Evolutionary conservation across 306 rosid species (phyloP).

Genomic region (Abrus pulchellus): DNA sequence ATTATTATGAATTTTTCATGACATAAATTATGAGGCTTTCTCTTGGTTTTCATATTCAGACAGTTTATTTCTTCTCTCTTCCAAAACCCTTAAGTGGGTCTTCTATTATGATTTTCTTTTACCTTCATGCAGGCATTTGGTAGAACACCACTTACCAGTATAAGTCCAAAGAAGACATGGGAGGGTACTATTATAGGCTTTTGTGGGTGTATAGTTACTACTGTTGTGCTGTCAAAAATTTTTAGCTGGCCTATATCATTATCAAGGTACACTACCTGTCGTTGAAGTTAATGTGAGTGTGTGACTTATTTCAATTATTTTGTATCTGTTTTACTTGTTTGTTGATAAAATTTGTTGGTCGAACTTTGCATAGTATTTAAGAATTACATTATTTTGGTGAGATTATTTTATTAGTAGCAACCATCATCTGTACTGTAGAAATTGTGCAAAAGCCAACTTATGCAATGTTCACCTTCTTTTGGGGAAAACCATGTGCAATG

Average conservation of each 20-base stretch:
- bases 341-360: slow-evolving; percentile 8
- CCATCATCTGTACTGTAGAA: neutral
- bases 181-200: slow-evolving; percentile 95
- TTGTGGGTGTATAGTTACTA: slow-evolving; percentile 88
- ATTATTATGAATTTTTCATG: slow-evolving; percentile 24
- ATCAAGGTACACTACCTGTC: slow-evolving; percentile 65
- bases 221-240: slow-evolving; percentile 69
- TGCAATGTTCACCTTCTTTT: slow-evolving; percentile 14
- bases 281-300: slow-evolving; percentile 41
- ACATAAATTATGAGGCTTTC: slow-evolving; percentile 17
- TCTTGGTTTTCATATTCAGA: slow-evolving; percentile 32
- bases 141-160: slow-evolving; percentile 85
- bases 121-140: slow-evolving; percentile 82
- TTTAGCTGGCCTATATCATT: slow-evolving; percentile 88
- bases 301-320: neutral
- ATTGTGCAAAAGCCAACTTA: slow-evolving; percentile 13
- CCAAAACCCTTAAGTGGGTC: slow-evolving; percentile 26
- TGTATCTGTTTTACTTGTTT: slow-evolving; percentile 5
- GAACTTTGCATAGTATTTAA: neutral
- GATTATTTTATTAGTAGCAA: neutral
- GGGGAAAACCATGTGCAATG: neutral
- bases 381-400: neutral
- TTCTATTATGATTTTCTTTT: slow-evolving; percentile 39
- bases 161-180: slow-evolving; percentile 99
- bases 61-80: neutral